Base-by-base conservation (phyloP, 164 flowering plant genomes). In the Vitis vinifera region DNA sequence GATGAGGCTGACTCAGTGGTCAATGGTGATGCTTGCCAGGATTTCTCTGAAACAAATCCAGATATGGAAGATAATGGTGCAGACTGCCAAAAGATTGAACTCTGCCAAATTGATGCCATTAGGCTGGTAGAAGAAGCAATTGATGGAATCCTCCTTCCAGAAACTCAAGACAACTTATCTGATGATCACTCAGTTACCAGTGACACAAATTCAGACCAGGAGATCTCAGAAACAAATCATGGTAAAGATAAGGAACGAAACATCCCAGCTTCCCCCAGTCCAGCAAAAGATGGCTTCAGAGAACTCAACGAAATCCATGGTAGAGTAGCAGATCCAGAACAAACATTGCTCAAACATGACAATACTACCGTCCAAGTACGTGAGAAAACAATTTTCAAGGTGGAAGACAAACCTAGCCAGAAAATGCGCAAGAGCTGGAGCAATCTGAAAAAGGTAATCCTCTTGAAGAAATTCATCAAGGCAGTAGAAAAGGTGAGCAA, bases 51-150 rank as follows among this genome's bases (percentile, higher is more conserved):
- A 50, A 14, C 30, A 48, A 65, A 66, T 59, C 44, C 59, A 31
- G 63, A 62, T 29, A 27, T 14, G 16, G 80, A 69, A 55, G 66
- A 55, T 62, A 30, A 60, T 48, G 76, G 61, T 58, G 68, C 64
- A 65, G 59, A 66, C 52, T 23, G 57, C 50, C 63, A 53, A 4
- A 53, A 65, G 37, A 55, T 70, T 61, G 79, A 72, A 10, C 69
- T 78, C 63, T 55, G 53, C 57, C 71, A 79, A 70, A 67, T 30
- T 51, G 81, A 81, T 44, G 88, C 82, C 48, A 71, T 89, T 49
- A 81, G 78, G 68, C 70, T 89, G 50, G 85, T 87, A 11, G 77
- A 82, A 68, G 83, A 85, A 71, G 90, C 93, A 11, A 67, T 89
- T 49, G 80, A 85, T 60, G 84, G 77, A 59, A 80, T 89, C 52